phyloP scores from a whole-genome alignment of 2,329 filamentous ascomycete genomes.

The Aspergillus pseudotamarii region DNA sequence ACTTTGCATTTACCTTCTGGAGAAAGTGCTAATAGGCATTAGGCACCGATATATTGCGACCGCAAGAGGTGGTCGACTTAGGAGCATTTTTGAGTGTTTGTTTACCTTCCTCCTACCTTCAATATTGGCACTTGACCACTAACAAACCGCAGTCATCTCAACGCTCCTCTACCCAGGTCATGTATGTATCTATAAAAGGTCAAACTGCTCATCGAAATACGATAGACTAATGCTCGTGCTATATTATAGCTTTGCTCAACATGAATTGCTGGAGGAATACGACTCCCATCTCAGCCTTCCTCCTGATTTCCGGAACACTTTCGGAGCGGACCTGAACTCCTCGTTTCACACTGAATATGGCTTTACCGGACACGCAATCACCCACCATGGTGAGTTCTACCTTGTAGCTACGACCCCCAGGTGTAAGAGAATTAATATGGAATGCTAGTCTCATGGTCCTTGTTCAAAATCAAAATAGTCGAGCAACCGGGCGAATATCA shows the following conservation, averaged over 20 bases:
- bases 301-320: not conserved
- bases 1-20: not conserved
- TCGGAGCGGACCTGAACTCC: not conserved
- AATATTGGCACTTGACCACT: not conserved
- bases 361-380: not conserved
- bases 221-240: not conserved
- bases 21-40: fast-evolving
- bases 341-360: not conserved
- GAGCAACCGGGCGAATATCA: slow-evolving; percentile 12
- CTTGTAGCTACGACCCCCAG: not conserved
- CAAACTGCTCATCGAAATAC: not conserved
- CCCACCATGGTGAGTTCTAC: not conserved
- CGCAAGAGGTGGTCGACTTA: not conserved
- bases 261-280: not conserved
- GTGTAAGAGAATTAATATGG: not conserved
- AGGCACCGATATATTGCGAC: not conserved
- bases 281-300: not conserved
- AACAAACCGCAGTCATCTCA: not conserved
- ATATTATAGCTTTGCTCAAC: not conserved
- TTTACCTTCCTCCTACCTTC: not conserved
- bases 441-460: slow-evolving; percentile 25
- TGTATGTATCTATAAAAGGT: not conserved
- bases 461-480: slow-evolving; percentile 29
- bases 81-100: not conserved
- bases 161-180: not conserved